phyloP scores from a whole-genome alignment of 1,284 basidiomycete species.

The Ustilago tritici region DNA sequence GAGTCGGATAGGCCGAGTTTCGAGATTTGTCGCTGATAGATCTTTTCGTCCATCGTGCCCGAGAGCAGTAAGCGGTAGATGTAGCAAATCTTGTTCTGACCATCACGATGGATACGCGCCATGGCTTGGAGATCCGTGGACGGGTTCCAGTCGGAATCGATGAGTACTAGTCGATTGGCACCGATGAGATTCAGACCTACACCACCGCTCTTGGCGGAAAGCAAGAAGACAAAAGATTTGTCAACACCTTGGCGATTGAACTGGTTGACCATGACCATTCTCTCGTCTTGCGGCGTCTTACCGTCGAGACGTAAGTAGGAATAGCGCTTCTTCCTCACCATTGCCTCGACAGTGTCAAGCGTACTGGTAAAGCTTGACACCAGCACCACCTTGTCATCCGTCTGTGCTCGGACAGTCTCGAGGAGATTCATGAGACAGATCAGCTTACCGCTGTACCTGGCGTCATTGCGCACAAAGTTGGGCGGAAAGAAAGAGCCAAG shows the following conservation, averaged over 20 bases:
- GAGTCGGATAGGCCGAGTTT: conserved; percentile 83
- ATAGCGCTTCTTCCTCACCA: conserved; percentile 82
- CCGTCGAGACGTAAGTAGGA: conserved; percentile 89
- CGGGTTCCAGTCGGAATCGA: conserved; percentile 97
- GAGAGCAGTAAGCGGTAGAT: conserved; percentile 85
- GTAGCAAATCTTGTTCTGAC: conserved; percentile 86
- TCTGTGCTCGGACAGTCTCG: conserved; percentile 75
- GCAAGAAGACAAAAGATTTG: conserved; percentile 81
- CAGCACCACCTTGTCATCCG: conserved; percentile 76
- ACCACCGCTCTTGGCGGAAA: conserved; percentile 96
- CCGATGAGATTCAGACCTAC: conserved; percentile 99
- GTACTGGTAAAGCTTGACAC: conserved; percentile 75
- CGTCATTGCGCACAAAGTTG: conserved; percentile 48
- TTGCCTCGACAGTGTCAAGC: conserved; percentile 88
- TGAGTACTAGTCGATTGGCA: conserved; percentile 86
- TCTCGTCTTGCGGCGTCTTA: conserved; percentile 61
- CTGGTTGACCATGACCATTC: conserved; percentile 56
- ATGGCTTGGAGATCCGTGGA: conserved; percentile 89
- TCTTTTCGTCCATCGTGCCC: conserved; percentile 70
- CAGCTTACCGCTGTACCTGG: conserved; percentile 73
- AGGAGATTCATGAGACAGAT: conserved; percentile 81
- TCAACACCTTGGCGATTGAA: conserved; percentile 54
- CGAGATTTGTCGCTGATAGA: conserved; percentile 85
- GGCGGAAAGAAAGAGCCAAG: conserved; percentile 44
- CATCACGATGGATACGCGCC: conserved; percentile 87